Conservation (phyloP, 495 filamentous ascomycete species). For the Cairneyella variabilis region DNA sequence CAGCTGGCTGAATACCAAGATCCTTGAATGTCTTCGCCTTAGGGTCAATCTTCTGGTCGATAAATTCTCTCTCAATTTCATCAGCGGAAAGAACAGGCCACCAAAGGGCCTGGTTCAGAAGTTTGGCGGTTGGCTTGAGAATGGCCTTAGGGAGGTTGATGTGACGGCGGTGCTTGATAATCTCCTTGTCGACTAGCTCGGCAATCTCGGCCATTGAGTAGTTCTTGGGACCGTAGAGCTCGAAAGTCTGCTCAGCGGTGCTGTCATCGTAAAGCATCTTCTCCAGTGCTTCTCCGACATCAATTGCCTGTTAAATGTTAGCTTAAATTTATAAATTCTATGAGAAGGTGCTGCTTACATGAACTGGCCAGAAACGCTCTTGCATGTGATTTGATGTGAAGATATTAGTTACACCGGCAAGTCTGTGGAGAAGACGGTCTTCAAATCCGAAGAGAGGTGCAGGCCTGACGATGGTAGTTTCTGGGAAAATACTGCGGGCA, state of each 20-base stretch:
- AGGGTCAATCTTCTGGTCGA: slow-evolving; percentile 88
- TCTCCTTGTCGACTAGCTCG: slow-evolving; percentile 85
- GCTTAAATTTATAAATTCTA: slow-evolving; percentile 22
- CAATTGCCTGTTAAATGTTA: slow-evolving; percentile 59
- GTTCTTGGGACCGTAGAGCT: slow-evolving; percentile 91
- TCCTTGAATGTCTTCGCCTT: slow-evolving; percentile 95
- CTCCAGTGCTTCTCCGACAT: slow-evolving; percentile 86
- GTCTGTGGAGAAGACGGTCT: slow-evolving; percentile 82
- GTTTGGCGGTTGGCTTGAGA: slow-evolving; percentile 63
- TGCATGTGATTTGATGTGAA: slow-evolving; percentile 91
- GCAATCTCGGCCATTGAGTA: slow-evolving; percentile 87
- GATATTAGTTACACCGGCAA: slow-evolving; percentile 73
- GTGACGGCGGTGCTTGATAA: slow-evolving; percentile 82
- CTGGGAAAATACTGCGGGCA: slow-evolving; percentile 87
- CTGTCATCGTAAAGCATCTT: slow-evolving; percentile 83
- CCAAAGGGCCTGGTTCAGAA: slow-evolving; percentile 79
- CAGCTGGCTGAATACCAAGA: slow-evolving; percentile 79
- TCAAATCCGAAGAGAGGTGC: slow-evolving; percentile 93
- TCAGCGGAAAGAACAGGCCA: slow-evolving; percentile 83
- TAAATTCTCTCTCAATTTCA: slow-evolving; percentile 87
- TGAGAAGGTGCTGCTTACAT: slow-evolving; percentile 52
- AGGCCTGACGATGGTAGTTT: slow-evolving; percentile 95
- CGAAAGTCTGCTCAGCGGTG: slow-evolving; percentile 85
- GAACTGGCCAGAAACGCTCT: slow-evolving; percentile 87
- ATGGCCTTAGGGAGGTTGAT: slow-evolving; percentile 85